These are phyloP conservation scores for Lactifluus rugatus DNA, from an alignment of 768 basidiomycete genomes.

Conservation along the genomic window DNA sequence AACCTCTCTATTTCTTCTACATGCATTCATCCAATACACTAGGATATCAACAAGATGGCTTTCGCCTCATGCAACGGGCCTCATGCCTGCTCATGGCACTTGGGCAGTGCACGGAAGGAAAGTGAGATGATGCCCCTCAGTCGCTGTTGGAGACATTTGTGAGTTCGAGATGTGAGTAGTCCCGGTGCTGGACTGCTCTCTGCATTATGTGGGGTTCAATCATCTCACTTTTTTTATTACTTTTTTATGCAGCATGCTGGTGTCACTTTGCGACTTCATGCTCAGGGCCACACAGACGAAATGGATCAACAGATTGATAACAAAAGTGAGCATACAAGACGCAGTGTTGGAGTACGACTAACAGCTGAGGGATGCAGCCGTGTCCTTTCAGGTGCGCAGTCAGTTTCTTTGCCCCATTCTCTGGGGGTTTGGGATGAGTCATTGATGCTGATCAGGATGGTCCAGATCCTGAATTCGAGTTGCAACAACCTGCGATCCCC, in stretches of 20 bases:
- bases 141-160: conserved; percentile 19
- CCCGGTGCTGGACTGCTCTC: neutral
- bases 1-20: neutral
- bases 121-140: conserved; percentile 20
- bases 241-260: conserved; percentile 6
- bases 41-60: conserved; percentile 19
- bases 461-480: neutral
- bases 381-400: conserved; percentile 17
- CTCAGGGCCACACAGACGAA: conserved; percentile 12
- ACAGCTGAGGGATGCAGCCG: conserved; percentile 16
- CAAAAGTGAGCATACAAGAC: conserved; percentile 15
- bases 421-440: neutral
- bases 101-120: conserved; percentile 21
- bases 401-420: neutral
- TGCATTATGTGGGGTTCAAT: neutral
- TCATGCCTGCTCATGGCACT: conserved; percentile 15
- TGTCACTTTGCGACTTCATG: conserved; percentile 21
- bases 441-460: neutral
- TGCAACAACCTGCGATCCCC: neutral
- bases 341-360: conserved; percentile 10
- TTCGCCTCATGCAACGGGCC: conserved; percentile 14
- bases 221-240: neutral
- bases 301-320: conserved; percentile 18
- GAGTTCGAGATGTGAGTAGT: conserved; percentile 20
- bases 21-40: neutral